Percentiles rank a stretch among this genome's conserved stretches.
Evolutionary conservation across 345 rosid genomes (phyloP).

Genomic region (Dipteronia sinensis): DNA sequence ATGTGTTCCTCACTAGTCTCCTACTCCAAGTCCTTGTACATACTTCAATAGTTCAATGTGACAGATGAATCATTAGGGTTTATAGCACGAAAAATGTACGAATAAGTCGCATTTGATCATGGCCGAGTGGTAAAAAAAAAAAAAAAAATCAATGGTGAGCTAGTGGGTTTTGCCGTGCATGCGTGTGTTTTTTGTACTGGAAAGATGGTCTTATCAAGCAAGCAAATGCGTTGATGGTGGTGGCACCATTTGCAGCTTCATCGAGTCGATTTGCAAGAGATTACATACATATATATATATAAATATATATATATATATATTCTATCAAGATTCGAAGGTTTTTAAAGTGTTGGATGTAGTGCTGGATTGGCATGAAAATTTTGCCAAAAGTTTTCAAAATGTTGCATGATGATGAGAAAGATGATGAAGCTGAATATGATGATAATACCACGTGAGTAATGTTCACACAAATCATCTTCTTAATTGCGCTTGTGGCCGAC

Average conservation of each 20-base stretch:
- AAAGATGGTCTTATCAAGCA: neutral
- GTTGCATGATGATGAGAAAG: neutral
- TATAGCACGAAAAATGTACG: constrained; percentile 1
- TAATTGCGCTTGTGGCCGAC: too few species aligned
- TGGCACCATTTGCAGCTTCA: neutral
- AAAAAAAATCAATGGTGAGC: neutral
- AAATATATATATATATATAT: too few species aligned
- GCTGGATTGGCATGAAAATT: neutral
- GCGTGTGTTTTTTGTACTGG: neutral
- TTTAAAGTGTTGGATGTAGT: neutral
- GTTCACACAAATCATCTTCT: neutral
- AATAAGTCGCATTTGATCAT: neutral
- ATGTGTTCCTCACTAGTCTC: too few species aligned
- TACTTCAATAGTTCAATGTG: neutral
- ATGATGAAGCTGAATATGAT: neutral
- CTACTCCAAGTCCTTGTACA: too few species aligned
- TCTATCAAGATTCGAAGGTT: neutral
- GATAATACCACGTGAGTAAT: constrained; percentile 9
- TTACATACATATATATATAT: too few species aligned
- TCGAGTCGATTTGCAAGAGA: neutral
- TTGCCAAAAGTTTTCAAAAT: constrained; percentile 12
- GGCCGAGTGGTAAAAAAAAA: neutral
- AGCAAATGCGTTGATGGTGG: neutral
- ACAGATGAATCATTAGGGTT: neutral
- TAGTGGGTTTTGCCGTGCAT: neutral